Conservation (phyloP, 495 filamentous ascomycete genomes). For the Xylaria acuta region DNA sequence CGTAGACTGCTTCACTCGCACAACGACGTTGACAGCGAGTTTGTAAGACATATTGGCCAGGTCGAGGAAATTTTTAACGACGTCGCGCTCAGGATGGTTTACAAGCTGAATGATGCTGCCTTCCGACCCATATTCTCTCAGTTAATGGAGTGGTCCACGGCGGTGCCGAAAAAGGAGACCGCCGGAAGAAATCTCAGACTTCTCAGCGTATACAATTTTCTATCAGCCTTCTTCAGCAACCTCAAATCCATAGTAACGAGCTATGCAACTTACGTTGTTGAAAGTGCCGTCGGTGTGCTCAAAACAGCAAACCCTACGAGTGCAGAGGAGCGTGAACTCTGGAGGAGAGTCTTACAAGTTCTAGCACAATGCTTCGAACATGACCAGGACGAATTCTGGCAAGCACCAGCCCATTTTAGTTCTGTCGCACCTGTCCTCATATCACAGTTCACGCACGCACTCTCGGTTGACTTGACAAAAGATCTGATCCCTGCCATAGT, state of each 20-base stretch:
- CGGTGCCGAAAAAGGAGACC: conserved; percentile 65
- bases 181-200: conserved; percentile 61
- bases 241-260: conserved; percentile 93
- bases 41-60: conserved; percentile 57
- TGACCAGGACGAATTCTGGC: conserved; percentile 85
- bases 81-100: conserved; percentile 82
- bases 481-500: conserved; percentile 65
- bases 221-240: conserved; percentile 76
- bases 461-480: conserved; percentile 44
- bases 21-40: conserved; percentile 46
- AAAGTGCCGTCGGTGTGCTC: conserved; percentile 71
- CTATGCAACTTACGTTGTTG: conserved; percentile 85
- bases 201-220: conserved; percentile 78
- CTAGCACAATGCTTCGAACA: conserved; percentile 77
- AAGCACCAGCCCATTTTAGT: conserved; percentile 82
- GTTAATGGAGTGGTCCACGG: conserved; percentile 74
- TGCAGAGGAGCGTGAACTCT: conserved; percentile 61
- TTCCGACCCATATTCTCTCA: conserved; percentile 92
- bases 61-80: conserved; percentile 71
- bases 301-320: conserved; percentile 54
- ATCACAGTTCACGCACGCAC: conserved; percentile 67
- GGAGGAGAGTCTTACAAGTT: conserved; percentile 68
- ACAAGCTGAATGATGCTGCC: conserved; percentile 94
- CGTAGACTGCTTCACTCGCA: conserved; percentile 57
- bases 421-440: conserved; percentile 72